Conservation (phyloP, 2,329 filamentous ascomycete genomes). For the Scleromitrula shiraiana region DNA sequence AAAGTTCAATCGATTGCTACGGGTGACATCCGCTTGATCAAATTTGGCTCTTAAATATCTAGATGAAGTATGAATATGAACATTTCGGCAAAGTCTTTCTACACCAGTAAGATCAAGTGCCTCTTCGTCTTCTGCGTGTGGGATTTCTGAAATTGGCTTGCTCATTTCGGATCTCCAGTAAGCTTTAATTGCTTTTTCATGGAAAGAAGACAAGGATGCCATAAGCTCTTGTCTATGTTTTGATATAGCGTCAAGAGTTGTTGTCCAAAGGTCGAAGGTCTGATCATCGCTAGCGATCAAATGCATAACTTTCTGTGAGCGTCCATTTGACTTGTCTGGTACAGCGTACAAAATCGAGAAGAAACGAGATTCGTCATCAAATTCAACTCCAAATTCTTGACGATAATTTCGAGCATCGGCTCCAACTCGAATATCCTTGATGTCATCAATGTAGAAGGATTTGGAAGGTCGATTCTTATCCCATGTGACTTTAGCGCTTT, state of each 20-base stretch:
- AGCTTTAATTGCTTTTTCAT: slow-evolving; percentile 69
- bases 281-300: slow-evolving; percentile 70
- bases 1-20: slow-evolving; percentile 63
- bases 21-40: slow-evolving; percentile 57
- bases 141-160: slow-evolving; percentile 50
- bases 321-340: slow-evolving; percentile 66
- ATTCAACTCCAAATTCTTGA: slow-evolving; percentile 67
- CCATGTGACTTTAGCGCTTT: slow-evolving; percentile 83
- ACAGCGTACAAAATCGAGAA: slow-evolving; percentile 86
- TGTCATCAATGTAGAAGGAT: slow-evolving; percentile 88
- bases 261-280: slow-evolving; percentile 71
- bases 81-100: slow-evolving; percentile 74
- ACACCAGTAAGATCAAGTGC: slow-evolving; percentile 71
- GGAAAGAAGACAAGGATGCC: slow-evolving; percentile 79
- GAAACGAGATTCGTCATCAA: slow-evolving; percentile 63
- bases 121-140: slow-evolving; percentile 50
- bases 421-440: slow-evolving; percentile 80
- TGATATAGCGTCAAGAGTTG: slow-evolving; percentile 74
- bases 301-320: slow-evolving; percentile 70
- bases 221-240: slow-evolving; percentile 84
- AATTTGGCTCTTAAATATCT: slow-evolving; percentile 69
- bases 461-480: slow-evolving; percentile 72
- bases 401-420: slow-evolving; percentile 82
- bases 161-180: slow-evolving; percentile 86
- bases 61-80: slow-evolving; percentile 86